Percentiles rank a stretch among this genome's conserved stretches.
Conservation (phyloP, 2,329 filamentous ascomycete species). For the Cytospora piceae region DNA sequence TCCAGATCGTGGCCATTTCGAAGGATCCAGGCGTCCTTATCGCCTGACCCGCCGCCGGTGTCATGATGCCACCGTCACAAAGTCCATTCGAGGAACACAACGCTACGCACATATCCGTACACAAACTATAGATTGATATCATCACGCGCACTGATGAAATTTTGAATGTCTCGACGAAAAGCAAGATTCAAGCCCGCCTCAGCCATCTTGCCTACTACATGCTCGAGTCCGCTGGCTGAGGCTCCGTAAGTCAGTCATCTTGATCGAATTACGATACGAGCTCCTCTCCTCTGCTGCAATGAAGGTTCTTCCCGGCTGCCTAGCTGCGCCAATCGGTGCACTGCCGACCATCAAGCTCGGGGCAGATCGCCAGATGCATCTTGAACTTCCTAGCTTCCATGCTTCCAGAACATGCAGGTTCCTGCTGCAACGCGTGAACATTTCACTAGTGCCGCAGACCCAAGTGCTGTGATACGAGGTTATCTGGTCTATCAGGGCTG, state of each 20-base stretch:
- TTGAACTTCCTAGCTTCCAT: slow-evolving; percentile 1
- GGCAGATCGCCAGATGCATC: slow-evolving; percentile 5
- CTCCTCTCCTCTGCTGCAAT: slow-evolving; percentile 5
- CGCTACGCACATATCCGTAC: neutral
- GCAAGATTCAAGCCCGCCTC: neutral
- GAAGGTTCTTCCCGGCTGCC: neutral
- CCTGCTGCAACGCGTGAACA: slow-evolving; percentile 6
- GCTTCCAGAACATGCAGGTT: slow-evolving; percentile 18
- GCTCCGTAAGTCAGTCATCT: slow-evolving; percentile 13
- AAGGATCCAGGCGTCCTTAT: neutral
- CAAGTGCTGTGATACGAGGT: slow-evolving; percentile 17
- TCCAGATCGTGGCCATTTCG: neutral
- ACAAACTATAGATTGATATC: neutral
- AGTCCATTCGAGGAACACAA: neutral
- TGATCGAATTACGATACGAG: slow-evolving; percentile 6
- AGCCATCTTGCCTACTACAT: neutral
- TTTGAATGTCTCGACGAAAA: neutral
- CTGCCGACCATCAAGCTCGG: neutral
- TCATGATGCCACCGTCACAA: neutral
- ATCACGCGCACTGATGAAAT: neutral
- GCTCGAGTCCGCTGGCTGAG: neutral
- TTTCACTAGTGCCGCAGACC: slow-evolving; percentile 4
- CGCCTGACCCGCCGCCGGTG: neutral
- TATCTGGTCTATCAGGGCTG: slow-evolving; percentile 12
- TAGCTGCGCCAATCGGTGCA: slow-evolving; percentile 15